A percentile compares a stretch with the other conserved stretches of the same genome.
phyloP scores from a whole-genome alignment of 2,329 filamentous ascomycete genomes.

The Colletotrichum spaethianum region DNA sequence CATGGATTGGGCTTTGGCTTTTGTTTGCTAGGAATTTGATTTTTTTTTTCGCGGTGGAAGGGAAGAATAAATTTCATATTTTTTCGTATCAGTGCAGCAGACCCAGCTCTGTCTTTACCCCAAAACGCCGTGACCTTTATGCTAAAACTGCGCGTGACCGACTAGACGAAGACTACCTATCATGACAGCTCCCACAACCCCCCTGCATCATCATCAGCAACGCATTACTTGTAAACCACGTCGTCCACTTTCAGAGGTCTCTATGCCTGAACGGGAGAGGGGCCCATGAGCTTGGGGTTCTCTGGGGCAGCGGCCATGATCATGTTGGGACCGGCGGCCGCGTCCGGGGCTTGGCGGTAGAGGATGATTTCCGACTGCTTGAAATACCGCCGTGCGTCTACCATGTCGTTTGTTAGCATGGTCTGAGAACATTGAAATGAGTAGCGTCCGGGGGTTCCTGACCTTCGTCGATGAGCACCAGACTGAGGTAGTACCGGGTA shows the following conservation, averaged over 20 bases:
- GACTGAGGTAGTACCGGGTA: conserved; percentile 95
- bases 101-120: conserved; percentile 46
- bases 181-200: conserved; percentile 22
- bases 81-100: conserved; percentile 43
- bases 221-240: conserved; percentile 22
- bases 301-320: conserved; percentile 60
- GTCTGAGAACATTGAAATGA: conserved; percentile 29
- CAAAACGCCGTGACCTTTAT: conserved; percentile 57
- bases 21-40: conserved; percentile 46
- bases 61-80: conserved; percentile 37
- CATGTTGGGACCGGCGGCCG: conserved; percentile 57
- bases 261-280: conserved; percentile 44
- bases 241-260: conserved; percentile 4
- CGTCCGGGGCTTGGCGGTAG: conserved; percentile 83
- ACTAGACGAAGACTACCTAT: conserved; percentile 28
- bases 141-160: conserved; percentile 50
- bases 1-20: conserved; percentile 40
- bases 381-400: conserved; percentile 96
- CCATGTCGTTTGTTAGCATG: background rate
- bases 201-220: background rate
- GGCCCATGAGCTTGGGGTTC: conserved; percentile 60
- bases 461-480: conserved; percentile 97
- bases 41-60: conserved; percentile 43
- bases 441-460: conserved; percentile 44
- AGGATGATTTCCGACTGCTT: conserved; percentile 99